These are phyloP conservation scores for Verticillium albo-atrum DNA, from an alignment of 2,329 filamentous ascomycete genomes.

Conservation along the genomic window DNA sequence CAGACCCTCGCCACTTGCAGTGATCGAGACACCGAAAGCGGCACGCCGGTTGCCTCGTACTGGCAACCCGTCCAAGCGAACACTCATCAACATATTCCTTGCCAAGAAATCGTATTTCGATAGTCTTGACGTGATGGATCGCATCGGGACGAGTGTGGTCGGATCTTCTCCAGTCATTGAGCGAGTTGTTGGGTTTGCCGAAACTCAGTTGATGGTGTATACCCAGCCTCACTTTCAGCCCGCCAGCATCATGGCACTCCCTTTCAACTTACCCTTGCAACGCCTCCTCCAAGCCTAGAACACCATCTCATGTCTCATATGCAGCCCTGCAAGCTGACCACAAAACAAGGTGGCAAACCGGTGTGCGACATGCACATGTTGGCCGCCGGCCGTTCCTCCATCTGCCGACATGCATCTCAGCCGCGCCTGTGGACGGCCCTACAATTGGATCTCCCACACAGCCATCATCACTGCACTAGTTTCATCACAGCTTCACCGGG, in stretches of 20 bases:
- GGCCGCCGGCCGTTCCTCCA: neutral
- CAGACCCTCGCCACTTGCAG: neutral
- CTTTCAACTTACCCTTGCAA: neutral
- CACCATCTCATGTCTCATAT: neutral
- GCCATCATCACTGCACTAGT: neutral
- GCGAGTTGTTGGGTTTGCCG: neutral
- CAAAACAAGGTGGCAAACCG: no score
- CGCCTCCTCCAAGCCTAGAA: neutral
- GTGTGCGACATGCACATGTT: neutral
- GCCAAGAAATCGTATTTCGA: no score
- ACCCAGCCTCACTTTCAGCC: neutral
- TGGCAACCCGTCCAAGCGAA: no score
- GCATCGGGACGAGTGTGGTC: no score
- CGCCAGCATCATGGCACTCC: neutral
- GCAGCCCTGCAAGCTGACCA: neutral
- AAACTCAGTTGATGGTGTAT: neutral
- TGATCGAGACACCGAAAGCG: neutral
- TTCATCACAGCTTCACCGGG: neutral
- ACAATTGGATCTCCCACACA: neutral
- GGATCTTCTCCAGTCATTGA: no score
- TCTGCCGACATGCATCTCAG: neutral
- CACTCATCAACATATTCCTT: no score
- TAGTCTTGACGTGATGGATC: no score
- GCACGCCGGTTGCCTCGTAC: neutral
- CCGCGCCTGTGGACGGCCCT: neutral